Percentiles rank a stretch among this genome's conserved stretches.
Conservation (phyloP, 179 eudicot species). For the Dionaea muscipula region DNA sequence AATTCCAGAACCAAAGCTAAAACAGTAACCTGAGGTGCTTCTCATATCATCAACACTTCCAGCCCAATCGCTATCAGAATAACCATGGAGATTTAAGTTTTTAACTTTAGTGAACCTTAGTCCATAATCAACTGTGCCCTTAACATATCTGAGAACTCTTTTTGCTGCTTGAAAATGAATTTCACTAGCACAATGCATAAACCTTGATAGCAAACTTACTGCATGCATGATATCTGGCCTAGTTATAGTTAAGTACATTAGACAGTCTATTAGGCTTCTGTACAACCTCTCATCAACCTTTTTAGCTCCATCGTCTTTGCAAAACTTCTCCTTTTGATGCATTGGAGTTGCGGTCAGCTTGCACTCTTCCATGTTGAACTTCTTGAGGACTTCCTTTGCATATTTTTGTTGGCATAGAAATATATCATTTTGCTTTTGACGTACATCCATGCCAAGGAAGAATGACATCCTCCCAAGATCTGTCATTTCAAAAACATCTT, state of each 20-base stretch:
- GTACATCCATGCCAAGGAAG: not conserved
- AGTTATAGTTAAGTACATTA: not conserved
- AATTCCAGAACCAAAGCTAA: not conserved
- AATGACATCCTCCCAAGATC: not conserved
- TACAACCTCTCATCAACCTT: not conserved
- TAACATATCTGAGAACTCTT: no score
- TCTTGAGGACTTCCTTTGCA: not conserved
- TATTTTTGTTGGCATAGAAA: not conserved
- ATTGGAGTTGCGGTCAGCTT: not conserved
- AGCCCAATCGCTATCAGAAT: conserved; percentile 8
- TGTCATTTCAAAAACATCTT: not conserved
- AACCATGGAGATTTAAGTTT: not conserved
- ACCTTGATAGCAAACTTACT: not conserved
- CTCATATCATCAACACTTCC: not conserved
- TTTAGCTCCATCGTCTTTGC: not conserved
- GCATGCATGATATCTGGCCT: not conserved
- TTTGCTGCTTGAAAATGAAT: no score
- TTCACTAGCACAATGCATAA: not conserved
- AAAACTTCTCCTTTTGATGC: not conserved
- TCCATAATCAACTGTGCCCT: no score
- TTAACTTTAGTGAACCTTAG: no score
- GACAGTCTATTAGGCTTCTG: not conserved
- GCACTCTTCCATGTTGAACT: not conserved
- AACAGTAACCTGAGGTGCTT: conserved; percentile 1
- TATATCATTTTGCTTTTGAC: not conserved